phyloP scores from a whole-genome alignment of 2,329 filamentous ascomycete species.

The Alternaria dauci region DNA sequence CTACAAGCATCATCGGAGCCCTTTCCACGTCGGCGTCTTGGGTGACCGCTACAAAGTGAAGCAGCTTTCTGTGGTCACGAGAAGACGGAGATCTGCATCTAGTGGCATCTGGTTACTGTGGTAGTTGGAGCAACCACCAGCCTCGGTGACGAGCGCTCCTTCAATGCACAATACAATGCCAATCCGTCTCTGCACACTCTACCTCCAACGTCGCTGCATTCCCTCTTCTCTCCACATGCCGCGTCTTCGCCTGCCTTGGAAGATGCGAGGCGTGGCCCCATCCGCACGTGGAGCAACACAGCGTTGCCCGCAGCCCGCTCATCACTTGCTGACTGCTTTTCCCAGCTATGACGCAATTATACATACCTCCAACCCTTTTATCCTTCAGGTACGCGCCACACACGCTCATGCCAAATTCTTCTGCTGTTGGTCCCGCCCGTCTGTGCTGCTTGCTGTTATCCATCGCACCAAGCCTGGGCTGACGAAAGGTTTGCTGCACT shows the following conservation, averaged over 20 bases:
- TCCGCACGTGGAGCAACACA: slow-evolving; percentile 8
- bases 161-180: not conserved
- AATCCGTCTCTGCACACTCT: not conserved
- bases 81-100: not conserved
- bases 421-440: not conserved
- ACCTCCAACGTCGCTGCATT: not conserved
- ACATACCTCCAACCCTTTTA: not conserved
- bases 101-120: slow-evolving; percentile 10
- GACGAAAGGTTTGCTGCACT: slow-evolving; percentile 11
- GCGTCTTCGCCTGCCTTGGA: not conserved
- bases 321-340: not conserved
- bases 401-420: not conserved
- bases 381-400: not conserved
- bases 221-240: not conserved
- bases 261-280: slow-evolving; percentile 6
- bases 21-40: not conserved
- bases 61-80: slow-evolving; percentile 5
- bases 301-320: not conserved
- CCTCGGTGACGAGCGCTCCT: not conserved
- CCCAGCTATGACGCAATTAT: slow-evolving; percentile 1
- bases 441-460: not conserved
- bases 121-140: slow-evolving; percentile 2
- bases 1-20: slow-evolving; percentile 1
- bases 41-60: slow-evolving; percentile 10
- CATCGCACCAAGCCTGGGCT: slow-evolving; percentile 5